phyloP scores from a whole-genome alignment of 306 rosid genomes.

The Psophocarpus tetragonolobus region DNA sequence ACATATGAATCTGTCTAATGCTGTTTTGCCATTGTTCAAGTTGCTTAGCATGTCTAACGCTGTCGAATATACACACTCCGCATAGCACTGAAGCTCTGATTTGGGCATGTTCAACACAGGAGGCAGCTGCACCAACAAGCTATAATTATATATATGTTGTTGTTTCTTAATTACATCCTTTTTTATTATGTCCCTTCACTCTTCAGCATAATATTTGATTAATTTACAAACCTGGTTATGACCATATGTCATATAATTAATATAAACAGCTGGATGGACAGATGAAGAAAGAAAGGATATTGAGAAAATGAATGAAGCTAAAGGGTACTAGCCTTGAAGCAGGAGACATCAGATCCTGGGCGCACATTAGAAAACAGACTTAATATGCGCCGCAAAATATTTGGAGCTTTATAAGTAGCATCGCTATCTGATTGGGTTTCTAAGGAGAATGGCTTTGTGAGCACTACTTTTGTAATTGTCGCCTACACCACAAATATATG shows the following conservation, averaged over 20 bases:
- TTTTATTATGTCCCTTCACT: too few relatives aligned
- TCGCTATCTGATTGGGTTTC: constrained; percentile 37
- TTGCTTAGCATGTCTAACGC: constrained; percentile 51
- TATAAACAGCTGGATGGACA: too few relatives aligned
- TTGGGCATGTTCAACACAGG: constrained; percentile 74
- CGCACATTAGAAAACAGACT: constrained; percentile 57
- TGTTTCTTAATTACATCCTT: too few relatives aligned
- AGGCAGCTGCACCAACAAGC: constrained; percentile 47
- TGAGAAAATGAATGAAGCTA: too few relatives aligned
- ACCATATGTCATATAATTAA: too few relatives aligned
- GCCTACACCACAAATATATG: background rate
- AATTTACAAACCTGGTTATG: too few relatives aligned
- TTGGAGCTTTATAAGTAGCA: constrained; percentile 45
- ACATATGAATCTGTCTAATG: constrained; percentile 54
- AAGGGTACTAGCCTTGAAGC: constrained; percentile 50
- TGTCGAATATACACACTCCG: constrained; percentile 58
- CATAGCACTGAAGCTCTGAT: constrained; percentile 74
- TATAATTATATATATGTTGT: too few relatives aligned
- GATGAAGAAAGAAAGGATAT: too few relatives aligned
- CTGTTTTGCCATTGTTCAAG: constrained; percentile 47
- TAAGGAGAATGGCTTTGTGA: constrained; percentile 55
- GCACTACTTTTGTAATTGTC: background rate
- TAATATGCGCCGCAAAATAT: constrained; percentile 48
- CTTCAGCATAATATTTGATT: too few relatives aligned
- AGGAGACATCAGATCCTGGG: constrained; percentile 67